Percentiles rank a stretch among this genome's conserved stretches.
Conservation (phyloP, 257 asterid genomes). For the Hygrophila difformis region DNA sequence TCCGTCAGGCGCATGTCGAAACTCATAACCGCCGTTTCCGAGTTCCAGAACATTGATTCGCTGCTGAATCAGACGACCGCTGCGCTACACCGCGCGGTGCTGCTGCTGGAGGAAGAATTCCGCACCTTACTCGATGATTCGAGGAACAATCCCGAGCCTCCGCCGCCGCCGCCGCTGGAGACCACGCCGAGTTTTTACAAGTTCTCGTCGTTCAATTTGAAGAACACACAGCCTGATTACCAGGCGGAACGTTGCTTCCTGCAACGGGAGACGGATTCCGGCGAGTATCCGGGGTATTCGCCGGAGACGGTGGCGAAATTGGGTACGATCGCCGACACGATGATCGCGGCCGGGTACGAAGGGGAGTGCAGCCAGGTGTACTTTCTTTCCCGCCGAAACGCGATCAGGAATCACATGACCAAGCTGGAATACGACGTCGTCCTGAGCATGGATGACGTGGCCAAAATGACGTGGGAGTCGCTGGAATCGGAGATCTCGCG, state of each 20-base stretch:
- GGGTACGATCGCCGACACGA: conserved; percentile 42
- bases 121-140: conserved; percentile 47
- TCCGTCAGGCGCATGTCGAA: conserved; percentile 44
- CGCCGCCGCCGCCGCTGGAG: conserved; percentile 6
- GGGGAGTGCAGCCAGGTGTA: conserved; percentile 63
- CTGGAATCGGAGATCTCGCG: conserved; percentile 57
- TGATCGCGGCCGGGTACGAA: conserved; percentile 72
- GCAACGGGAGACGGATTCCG: too few species aligned
- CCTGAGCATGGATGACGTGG: conserved; percentile 59
- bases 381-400: conserved; percentile 44
- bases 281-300: conserved; percentile 36
- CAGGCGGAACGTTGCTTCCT: conserved; percentile 26
- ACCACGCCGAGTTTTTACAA: conserved; percentile 7
- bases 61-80: conserved; percentile 38
- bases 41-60: conserved; percentile 26
- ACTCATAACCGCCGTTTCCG: conserved; percentile 29
- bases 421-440: conserved; percentile 49
- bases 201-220: conserved; percentile 24
- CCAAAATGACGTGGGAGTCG: conserved; percentile 55
- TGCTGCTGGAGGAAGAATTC: conserved; percentile 65
- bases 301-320: conserved; percentile 29
- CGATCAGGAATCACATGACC: conserved; percentile 38
- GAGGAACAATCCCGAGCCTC: neutral
- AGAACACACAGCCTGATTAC: conserved; percentile 9
- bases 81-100: conserved; percentile 65